A percentile compares a stretch with the other conserved stretches of the same genome.
Evolutionary conservation across 176 grass and related monocot species (phyloP).

Genomic region (Carex cristatella): DNA sequence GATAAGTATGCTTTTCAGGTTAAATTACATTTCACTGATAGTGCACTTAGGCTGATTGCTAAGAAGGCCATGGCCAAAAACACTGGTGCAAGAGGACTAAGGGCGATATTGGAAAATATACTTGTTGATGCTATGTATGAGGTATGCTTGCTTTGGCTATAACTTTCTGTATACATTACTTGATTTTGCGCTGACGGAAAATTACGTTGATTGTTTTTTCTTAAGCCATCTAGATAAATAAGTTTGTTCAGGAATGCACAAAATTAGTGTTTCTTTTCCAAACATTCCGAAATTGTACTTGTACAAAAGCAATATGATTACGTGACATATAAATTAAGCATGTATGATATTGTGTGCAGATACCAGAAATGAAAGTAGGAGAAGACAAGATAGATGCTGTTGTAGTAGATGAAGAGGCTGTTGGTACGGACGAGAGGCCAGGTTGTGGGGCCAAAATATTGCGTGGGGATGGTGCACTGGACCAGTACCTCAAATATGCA

Average conservation of each 20-base stretch:
- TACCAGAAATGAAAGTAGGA: slow-evolving; percentile 81
- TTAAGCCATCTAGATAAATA: background rate
- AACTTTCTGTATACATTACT: background rate
- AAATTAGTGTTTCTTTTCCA: background rate
- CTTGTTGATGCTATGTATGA: slow-evolving; percentile 97
- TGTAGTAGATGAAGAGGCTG: slow-evolving; percentile 80
- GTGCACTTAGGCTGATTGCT: slow-evolving; percentile 76
- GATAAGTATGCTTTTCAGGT: slow-evolving; percentile 51
- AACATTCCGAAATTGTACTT: background rate
- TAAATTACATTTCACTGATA: slow-evolving; percentile 87
- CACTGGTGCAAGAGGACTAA: slow-evolving; percentile 82
- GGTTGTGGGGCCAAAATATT: slow-evolving; percentile 89
- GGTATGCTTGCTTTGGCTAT: slow-evolving; percentile 34
- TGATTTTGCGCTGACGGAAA: background rate
- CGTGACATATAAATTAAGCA: background rate
- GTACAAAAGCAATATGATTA: background rate
- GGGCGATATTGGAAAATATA: slow-evolving; percentile 95
- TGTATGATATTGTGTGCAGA: slow-evolving; percentile 37
- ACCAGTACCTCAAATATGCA: slow-evolving; percentile 45
- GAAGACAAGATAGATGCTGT: slow-evolving; percentile 82
- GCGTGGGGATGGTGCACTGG: slow-evolving; percentile 66
- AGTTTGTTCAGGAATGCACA: background rate
- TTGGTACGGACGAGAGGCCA: slow-evolving; percentile 62
- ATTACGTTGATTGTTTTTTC: too few species aligned
- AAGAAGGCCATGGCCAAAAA: slow-evolving; percentile 90